Percentiles rank a stretch among this genome's conserved stretches.
Evolutionary conservation across 163 green algal genomes (phyloP).

Genomic region (Volvox carteri): DNA sequence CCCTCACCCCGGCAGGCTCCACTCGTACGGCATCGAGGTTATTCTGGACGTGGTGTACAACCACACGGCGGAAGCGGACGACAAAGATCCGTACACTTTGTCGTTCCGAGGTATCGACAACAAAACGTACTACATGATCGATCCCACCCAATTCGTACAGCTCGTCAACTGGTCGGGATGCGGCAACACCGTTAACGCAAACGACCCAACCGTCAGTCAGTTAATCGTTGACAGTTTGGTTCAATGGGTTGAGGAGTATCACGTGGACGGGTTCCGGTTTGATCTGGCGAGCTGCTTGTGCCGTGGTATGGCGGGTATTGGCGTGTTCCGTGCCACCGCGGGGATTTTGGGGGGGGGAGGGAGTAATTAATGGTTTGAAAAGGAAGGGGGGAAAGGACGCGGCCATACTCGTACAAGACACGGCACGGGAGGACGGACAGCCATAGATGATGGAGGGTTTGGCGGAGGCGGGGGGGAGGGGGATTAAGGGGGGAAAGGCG

Average conservation of each 20-base stretch:
- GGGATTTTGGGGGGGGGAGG: neutral
- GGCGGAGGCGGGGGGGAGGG: too few species aligned
- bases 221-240: constrained; percentile 94
- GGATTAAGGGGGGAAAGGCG: neutral
- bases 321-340: too few species aligned
- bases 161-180: constrained; percentile 97
- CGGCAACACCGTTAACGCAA: constrained; percentile 97
- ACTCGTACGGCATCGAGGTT: constrained; percentile 90
- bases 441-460: too few species aligned
- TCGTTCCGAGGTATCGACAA: constrained; percentile 88
- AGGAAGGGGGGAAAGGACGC: too few species aligned
- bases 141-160: constrained; percentile 74
- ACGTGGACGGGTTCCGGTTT: constrained; percentile 99
- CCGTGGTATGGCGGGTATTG: constrained; percentile 68
- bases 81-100: constrained; percentile 64
- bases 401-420: too few species aligned
- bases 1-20: constrained; percentile 78
- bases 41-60: constrained; percentile 99
- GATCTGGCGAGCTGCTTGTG: constrained; percentile 95
- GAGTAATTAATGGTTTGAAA: neutral
- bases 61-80: constrained; percentile 95
- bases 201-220: constrained; percentile 87
- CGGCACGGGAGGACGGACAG: too few species aligned
- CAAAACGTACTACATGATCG: constrained; percentile 96
- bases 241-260: constrained; percentile 88